Percentiles rank a stretch among this genome's conserved stretches.
phyloP scores from a whole-genome alignment of 768 basidiomycete genomes.

The Infundibulicybe gibba region DNA sequence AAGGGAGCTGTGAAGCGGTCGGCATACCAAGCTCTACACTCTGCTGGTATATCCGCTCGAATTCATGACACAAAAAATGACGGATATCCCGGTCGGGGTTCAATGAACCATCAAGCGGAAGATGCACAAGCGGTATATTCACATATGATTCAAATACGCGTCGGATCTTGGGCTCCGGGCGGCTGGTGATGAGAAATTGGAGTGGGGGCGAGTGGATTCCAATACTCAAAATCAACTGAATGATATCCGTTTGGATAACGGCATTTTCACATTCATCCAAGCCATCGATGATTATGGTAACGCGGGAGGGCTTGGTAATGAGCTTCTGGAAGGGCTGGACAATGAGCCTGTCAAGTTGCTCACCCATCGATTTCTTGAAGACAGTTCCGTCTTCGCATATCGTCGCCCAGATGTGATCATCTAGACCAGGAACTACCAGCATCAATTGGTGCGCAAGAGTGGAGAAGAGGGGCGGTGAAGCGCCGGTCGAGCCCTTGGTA shows the following conservation, averaged over 20 bases:
- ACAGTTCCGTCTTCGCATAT: constrained; percentile 2
- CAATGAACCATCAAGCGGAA: constrained; percentile 1
- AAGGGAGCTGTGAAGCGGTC: neutral
- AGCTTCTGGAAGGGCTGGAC: constrained; percentile 3
- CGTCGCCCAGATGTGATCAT: constrained; percentile 1
- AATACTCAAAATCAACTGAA: constrained; percentile 4
- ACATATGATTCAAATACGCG: constrained; percentile 4
- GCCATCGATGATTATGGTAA: neutral
- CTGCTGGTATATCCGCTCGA: neutral
- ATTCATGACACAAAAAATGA: constrained; percentile 3
- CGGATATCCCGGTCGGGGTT: constrained; percentile 3
- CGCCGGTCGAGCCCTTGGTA: constrained; percentile 3
- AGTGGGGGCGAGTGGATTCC: neutral
- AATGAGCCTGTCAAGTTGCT: constrained; percentile 4
- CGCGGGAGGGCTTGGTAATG: neutral
- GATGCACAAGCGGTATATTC: too few relatives aligned
- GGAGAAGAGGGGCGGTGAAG: neutral
- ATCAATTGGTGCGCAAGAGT: constrained; percentile 8
- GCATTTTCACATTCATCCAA: constrained; percentile 1
- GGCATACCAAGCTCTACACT: neutral
- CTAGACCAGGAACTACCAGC: constrained; percentile 1
- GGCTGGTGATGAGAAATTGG: constrained; percentile 6
- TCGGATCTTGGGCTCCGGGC: constrained; percentile 6
- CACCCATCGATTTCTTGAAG: neutral
- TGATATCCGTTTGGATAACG: constrained; percentile 3